Base-by-base conservation (phyloP, 345 rosid genomes). In the Lumnitzera racemosa region DNA sequence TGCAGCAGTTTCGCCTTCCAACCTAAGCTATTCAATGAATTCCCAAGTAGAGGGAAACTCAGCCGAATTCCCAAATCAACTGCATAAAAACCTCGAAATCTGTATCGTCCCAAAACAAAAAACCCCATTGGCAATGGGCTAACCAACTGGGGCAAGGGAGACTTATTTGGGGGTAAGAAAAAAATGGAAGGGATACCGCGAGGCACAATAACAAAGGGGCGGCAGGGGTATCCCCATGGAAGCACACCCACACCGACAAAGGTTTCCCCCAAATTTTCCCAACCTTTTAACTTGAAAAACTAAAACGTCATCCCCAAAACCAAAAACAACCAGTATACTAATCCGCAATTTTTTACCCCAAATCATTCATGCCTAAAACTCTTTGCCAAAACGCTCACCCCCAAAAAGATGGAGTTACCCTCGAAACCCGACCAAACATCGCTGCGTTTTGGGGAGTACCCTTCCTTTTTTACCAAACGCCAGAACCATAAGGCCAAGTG, bases 311-410 rank as follows among this genome's bases (percentile, higher is more conserved):
- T 90, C 0, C 96, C 97, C 57, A 90, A 72, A 72, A 88, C 97
- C 74, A 88, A 60, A 90, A 90, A 69, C 97, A 88, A 1, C 97
- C 97, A 0, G 97, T 88, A 56, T 90, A 68, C 90, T 83, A 68
- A 88, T 90, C 97, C 97, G 16, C 97, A 90, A 59, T 90, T 96
- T 68, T 90, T 90, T 13, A 90, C 96, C 97, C 97, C 57, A 90
- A 65, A 76, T 90, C 96, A 47, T 76, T 82, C 97, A 90, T 90
- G 12, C 81, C 91, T 16, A 85, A 61, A 82, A 86, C 72, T 75
- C 68, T 59, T 88, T 83, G 31, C 97, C 97, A 49, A 74, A 90
- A 16, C 88, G 78, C 84, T 90, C 97, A 0, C 96, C 97, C 97
- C 96, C 85, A 66, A 88, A 90, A 60, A 90, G 72, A 58, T 90